These are phyloP conservation scores for Hamamelis virginiana DNA, from an alignment of 164 flowering plant genomes.

Conservation along the genomic window DNA sequence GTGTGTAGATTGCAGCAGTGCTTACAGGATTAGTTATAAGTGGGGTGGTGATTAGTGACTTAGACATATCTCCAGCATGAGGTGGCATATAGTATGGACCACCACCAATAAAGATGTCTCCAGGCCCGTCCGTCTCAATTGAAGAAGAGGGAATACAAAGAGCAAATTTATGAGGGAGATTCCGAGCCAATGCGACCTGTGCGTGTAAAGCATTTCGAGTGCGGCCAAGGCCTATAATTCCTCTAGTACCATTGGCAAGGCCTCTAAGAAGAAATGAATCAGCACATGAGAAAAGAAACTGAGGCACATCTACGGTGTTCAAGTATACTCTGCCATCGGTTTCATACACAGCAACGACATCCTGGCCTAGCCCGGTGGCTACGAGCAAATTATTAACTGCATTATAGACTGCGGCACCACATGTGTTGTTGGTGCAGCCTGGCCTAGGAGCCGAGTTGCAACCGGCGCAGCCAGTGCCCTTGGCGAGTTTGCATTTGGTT, in stretches of 20 bases:
- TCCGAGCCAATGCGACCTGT: constrained; percentile 17
- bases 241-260: constrained; percentile 9
- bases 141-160: constrained; percentile 28
- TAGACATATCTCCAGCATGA: neutral
- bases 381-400: constrained; percentile 2
- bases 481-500: neutral
- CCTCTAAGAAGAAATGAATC: constrained; percentile 11
- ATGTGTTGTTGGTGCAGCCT: constrained; percentile 20
- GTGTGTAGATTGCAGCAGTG: neutral
- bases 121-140: neutral
- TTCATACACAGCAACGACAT: neutral
- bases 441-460: constrained; percentile 12
- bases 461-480: constrained; percentile 5
- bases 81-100: constrained; percentile 17
- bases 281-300: constrained; percentile 18
- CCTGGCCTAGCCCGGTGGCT: constrained; percentile 6
- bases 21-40: constrained; percentile 21
- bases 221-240: constrained; percentile 17
- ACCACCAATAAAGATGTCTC: constrained; percentile 22
- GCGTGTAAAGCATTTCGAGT: constrained; percentile 5
- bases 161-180: constrained; percentile 25
- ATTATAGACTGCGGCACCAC: constrained; percentile 13
- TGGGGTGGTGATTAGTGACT: constrained; percentile 15
- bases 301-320: neutral
- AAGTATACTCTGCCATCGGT: neutral